These are phyloP conservation scores for Citeromyces hawaiiensis DNA, from an alignment of 1,139 yeast species.

Conservation along the genomic window DNA sequence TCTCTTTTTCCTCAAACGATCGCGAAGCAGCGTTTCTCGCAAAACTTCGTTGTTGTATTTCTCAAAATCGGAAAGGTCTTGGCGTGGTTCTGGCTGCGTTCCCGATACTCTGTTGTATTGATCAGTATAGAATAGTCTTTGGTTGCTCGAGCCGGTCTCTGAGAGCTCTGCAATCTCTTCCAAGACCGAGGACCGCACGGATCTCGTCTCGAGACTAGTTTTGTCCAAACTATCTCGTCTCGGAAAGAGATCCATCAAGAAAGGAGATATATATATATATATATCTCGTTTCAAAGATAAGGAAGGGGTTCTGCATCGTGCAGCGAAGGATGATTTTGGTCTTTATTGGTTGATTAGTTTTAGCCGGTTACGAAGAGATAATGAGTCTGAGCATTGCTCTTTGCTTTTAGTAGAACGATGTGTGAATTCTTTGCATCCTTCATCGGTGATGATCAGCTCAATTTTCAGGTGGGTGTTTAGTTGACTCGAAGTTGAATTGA, in stretches of 20 bases:
- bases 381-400: no score
- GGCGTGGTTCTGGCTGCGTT: constrained; percentile 1
- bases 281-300: no score
- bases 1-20: constrained; percentile 17
- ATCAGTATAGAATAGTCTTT: constrained; percentile 13
- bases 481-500: no score
- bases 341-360: no score
- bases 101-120: constrained; percentile 9
- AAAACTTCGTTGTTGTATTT: constrained; percentile 20
- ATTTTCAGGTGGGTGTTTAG: no score
- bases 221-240: background rate
- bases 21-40: constrained; percentile 18
- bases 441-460: no score
- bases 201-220: background rate
- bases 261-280: no score
- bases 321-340: no score
- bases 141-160: constrained; percentile 4
- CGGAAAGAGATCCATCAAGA: background rate
- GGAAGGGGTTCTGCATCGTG: no score
- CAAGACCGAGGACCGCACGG: background rate
- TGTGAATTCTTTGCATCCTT: no score
- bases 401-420: no score
- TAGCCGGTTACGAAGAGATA: no score
- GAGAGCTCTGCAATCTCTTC: background rate
- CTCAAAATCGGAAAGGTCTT: constrained; percentile 21